A percentile compares a stretch with the other conserved stretches of the same genome.
phyloP scores from a whole-genome alignment of 1,284 basidiomycete genomes.

The Hortiboletus rubellus region DNA sequence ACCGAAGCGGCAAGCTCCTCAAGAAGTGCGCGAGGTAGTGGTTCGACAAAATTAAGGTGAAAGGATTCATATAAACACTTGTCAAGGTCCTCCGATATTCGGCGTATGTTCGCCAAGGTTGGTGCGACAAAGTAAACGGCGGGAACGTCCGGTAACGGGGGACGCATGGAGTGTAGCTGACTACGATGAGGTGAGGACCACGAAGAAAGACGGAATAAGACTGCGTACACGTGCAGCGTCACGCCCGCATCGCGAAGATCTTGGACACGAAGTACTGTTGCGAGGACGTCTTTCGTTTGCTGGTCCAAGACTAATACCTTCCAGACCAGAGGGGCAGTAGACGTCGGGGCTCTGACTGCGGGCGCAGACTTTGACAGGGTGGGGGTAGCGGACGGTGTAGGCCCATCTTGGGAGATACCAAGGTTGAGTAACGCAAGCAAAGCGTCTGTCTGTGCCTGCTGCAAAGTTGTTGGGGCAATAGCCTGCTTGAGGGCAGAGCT shows the following conservation, averaged over 20 bases:
- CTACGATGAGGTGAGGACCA: slow-evolving; percentile 43
- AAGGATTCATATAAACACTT: slow-evolving; percentile 90
- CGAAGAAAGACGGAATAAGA: not conserved
- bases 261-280: slow-evolving; percentile 93
- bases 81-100: slow-evolving; percentile 89
- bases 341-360: slow-evolving; percentile 47
- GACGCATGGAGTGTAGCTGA: slow-evolving; percentile 88
- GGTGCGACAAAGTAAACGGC: slow-evolving; percentile 97
- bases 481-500: slow-evolving; percentile 51
- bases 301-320: slow-evolving; percentile 96
- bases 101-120: slow-evolving; percentile 80
- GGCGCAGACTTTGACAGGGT: slow-evolving; percentile 33
- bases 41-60: slow-evolving; percentile 95
- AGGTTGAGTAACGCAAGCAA: slow-evolving; percentile 67
- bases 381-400: slow-evolving; percentile 22
- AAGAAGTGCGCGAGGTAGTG: slow-evolving; percentile 82
- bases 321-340: slow-evolving; percentile 85
- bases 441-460: slow-evolving; percentile 78
- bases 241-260: slow-evolving; percentile 96
- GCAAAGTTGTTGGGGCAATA: slow-evolving; percentile 51
- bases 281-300: slow-evolving; percentile 93
- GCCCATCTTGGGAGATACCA: slow-evolving; percentile 47
- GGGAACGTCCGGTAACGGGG: slow-evolving; percentile 92
- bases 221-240: slow-evolving; percentile 92
- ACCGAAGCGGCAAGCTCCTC: slow-evolving; percentile 93